Evolutionary conservation across 805 yeast genomes (phyloP).

Genomic region (Ogataea nonfermentans): DNA sequence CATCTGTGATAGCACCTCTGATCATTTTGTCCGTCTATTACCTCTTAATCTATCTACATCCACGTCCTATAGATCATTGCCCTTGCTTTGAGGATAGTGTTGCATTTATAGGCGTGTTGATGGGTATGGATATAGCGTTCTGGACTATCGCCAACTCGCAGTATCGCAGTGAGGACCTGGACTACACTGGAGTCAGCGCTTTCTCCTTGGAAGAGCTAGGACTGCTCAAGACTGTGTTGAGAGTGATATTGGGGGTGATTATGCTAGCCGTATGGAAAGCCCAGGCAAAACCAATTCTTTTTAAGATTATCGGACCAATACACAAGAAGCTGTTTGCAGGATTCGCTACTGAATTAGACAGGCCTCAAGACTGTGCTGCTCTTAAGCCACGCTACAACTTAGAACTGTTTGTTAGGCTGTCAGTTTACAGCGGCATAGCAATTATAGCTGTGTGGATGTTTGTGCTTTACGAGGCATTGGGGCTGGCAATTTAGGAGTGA

Average conservation of each 20-base stretch:
- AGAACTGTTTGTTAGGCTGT: slow-evolving; percentile 71
- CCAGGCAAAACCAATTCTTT: slow-evolving; percentile 64
- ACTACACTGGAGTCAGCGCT: slow-evolving; percentile 36
- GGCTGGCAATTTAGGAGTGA: slow-evolving; percentile 14
- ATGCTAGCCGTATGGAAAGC: slow-evolving; percentile 73
- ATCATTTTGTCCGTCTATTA: slow-evolving; percentile 43
- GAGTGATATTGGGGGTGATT: slow-evolving; percentile 62
- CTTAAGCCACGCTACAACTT: slow-evolving; percentile 65
- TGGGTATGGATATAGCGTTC: slow-evolving; percentile 69
- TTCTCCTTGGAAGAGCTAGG: slow-evolving; percentile 45
- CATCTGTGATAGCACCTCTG: slow-evolving; percentile 33
- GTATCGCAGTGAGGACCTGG: slow-evolving; percentile 12
- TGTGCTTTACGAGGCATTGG: slow-evolving; percentile 16
- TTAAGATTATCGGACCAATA: slow-evolving; percentile 56
- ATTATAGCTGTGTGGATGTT: slow-evolving; percentile 41
- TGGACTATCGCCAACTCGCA: slow-evolving; percentile 40
- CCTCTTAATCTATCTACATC: slow-evolving; percentile 61
- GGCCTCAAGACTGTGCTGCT: slow-evolving; percentile 40
- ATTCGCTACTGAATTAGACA: slow-evolving; percentile 3
- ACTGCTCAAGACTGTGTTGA: slow-evolving; percentile 35
- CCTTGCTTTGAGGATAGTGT: slow-evolving; percentile 96
- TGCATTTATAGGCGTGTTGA: slow-evolving; percentile 84
- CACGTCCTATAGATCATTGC: slow-evolving; percentile 86
- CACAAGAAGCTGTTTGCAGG: slow-evolving; percentile 31
- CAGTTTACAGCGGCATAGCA: slow-evolving; percentile 82